These are phyloP conservation scores for Cyanodermella asteris DNA, from an alignment of 2,329 filamentous ascomycete species.

Conservation along the genomic window DNA sequence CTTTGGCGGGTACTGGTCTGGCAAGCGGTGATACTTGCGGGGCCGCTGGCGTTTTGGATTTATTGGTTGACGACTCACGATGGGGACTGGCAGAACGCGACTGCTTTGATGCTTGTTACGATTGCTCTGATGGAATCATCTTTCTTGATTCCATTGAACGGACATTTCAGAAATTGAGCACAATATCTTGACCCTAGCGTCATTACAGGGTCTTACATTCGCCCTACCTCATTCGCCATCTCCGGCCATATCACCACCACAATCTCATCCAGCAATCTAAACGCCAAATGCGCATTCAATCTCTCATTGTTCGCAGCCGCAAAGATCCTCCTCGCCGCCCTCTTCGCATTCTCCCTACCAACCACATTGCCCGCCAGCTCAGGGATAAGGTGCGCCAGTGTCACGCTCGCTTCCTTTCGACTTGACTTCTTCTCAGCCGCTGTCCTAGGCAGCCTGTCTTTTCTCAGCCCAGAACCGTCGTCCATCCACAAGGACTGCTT, in stretches of 20 bases:
- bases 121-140: no score
- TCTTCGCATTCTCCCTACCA: slow-evolving; percentile 73
- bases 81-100: no score
- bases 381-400: slow-evolving; percentile 74
- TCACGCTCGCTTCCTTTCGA: slow-evolving; percentile 65
- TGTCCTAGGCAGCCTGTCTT: slow-evolving; percentile 34
- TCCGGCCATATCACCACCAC: slow-evolving; percentile 39
- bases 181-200: no score
- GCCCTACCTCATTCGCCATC: background rate
- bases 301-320: slow-evolving; percentile 78
- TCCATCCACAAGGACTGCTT: slow-evolving; percentile 61
- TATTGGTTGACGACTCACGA: no score
- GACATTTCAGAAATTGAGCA: no score
- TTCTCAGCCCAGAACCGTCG: slow-evolving; percentile 23
- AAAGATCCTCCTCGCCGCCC: slow-evolving; percentile 70
- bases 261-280: slow-evolving; percentile 50
- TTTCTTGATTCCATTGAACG: no score
- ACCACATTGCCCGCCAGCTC: slow-evolving; percentile 87
- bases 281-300: slow-evolving; percentile 55
- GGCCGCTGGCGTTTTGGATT: no score
- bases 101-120: no score
- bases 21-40: no score
- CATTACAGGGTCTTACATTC: background rate
- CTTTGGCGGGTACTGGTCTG: no score
- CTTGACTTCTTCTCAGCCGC: slow-evolving; percentile 55